A percentile compares a stretch with the other conserved stretches of the same genome.
Conservation (phyloP, 371 early-diverging fungal species). For the Rhizomucor pusillus region DNA sequence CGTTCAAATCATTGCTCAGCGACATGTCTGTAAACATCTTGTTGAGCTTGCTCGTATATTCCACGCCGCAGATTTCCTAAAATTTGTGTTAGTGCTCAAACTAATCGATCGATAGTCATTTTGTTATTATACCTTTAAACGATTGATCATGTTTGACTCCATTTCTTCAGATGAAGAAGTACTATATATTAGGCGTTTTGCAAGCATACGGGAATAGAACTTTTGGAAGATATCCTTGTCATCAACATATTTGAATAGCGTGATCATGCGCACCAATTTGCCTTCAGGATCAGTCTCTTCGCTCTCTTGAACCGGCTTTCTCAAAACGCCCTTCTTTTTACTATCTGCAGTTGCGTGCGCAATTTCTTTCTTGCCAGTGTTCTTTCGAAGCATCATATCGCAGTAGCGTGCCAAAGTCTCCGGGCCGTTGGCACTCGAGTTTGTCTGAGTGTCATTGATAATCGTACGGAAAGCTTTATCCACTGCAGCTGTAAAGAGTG, state of each 20-base stretch:
- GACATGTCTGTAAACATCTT: constrained; percentile 93
- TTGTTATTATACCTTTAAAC: constrained; percentile 61
- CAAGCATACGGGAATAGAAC: constrained; percentile 86
- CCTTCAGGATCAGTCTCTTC: constrained; percentile 57
- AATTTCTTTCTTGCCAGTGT: constrained; percentile 35
- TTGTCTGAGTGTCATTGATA: constrained; percentile 62
- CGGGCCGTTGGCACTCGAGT: constrained; percentile 57
- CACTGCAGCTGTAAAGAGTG: constrained; percentile 75
- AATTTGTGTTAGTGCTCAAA: constrained; percentile 26
- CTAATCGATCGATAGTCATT: not conserved
- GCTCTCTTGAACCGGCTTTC: constrained; percentile 12
- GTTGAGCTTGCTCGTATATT: constrained; percentile 88
- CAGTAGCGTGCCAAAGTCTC: constrained; percentile 83
- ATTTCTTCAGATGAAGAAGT: constrained; percentile 81
- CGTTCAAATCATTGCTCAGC: constrained; percentile 80
- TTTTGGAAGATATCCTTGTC: constrained; percentile 96
- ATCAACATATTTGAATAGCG: constrained; percentile 87
- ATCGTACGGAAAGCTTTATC: constrained; percentile 84
- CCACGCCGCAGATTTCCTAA: constrained; percentile 87
- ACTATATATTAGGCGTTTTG: constrained; percentile 83
- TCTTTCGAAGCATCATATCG: constrained; percentile 75
- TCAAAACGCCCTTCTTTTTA: constrained; percentile 26
- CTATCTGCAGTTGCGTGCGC: constrained; percentile 6
- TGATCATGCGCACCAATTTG: constrained; percentile 56
- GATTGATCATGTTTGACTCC: constrained; percentile 83